A percentile compares a stretch with the other conserved stretches of the same genome.
Evolutionary conservation across 2,329 filamentous ascomycete genomes (phyloP).

Genomic region (Pestalotiopsis sp.): DNA sequence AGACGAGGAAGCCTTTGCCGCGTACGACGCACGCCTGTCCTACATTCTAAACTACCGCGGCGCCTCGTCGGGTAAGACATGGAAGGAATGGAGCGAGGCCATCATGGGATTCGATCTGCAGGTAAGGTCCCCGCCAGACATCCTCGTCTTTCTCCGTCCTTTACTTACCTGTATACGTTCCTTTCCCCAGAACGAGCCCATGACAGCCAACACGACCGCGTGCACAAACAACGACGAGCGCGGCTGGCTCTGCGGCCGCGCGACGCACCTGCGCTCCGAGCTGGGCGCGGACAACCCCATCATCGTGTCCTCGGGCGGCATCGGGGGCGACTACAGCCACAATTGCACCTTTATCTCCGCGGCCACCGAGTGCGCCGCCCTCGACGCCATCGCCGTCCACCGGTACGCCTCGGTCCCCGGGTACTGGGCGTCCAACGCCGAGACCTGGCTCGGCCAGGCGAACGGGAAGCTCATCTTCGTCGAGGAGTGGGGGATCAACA

Average conservation of each 20-base stretch:
- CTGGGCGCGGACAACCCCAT: conserved; percentile 31
- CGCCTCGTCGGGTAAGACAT: conserved; percentile 30
- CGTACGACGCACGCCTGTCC: conserved; percentile 32
- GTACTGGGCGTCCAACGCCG: conserved; percentile 27
- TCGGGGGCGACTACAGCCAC: conserved; percentile 35
- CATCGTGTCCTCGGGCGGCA: conserved; percentile 32
- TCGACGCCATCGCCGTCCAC: conserved; percentile 33
- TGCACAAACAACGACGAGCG: conserved; percentile 25
- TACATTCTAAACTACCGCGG: conserved; percentile 35
- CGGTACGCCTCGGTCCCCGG: conserved; percentile 28
- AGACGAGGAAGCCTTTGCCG: conserved; percentile 29
- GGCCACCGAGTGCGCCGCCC: conserved; percentile 28
- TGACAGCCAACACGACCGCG: conserved; percentile 25
- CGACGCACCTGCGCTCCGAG: conserved; percentile 26
- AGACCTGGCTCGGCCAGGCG: conserved; percentile 26
- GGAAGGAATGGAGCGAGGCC: conserved; percentile 35
- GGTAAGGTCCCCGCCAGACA: conserved; percentile 14
- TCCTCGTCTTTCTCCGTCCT: not conserved
- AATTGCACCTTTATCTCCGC: conserved; percentile 29
- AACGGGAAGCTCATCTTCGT: conserved; percentile 33
- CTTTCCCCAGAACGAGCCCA: conserved; percentile 32
- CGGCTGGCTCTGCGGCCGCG: conserved; percentile 35
- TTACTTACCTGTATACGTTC: no score
- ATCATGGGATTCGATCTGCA: conserved; percentile 38
- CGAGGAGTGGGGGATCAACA: conserved; percentile 46